Evolutionary conservation across 148 eudicot genomes (phyloP), one percentile per base, ranked within the genome.

Genomic region (Rhododendron henanense): DNA sequence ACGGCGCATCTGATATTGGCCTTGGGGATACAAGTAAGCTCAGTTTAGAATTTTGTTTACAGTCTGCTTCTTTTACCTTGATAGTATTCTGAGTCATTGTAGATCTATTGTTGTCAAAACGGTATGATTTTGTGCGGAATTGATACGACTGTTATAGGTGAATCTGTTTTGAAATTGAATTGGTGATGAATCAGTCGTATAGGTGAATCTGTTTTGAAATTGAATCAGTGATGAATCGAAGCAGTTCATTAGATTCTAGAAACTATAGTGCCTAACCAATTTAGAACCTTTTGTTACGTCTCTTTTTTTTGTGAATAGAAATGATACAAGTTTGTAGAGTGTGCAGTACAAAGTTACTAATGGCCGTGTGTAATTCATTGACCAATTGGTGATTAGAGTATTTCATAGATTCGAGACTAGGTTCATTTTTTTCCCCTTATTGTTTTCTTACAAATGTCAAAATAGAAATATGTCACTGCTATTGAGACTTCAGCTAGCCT

Each of bases 1-100:
- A 94, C 84, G 93, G 93, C 78, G n/a, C 85, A 44, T 79, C 89
- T 44, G 93, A 90, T 84, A 79, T 82, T 61, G 94, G 90, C 85
- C 76, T 81, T 23, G 92, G 88, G 67, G 96, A 95, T 90, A 87
- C 98, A 93, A 91, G 99, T 95, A 97, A 95, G 98, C 88, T n/a
- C 25, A 25, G 75, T 75, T 28, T 8, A 85, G 10, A 74, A 74
- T 28, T 25, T 80, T 18, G 18, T 15, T 79, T 21, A 31, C 39
- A 14, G 21, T 33, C 76, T 31, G 19, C 76, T 33, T 28, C 3
- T 25, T 67, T n/a, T 67, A 9, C 74, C 74, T n/a, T 25, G 74
- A 25, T 11, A 11, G 74, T 67, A 2, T 25, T 67, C 31, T 65
- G 28, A 11, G 33, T 67, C 10, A 25, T 25, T 67, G 13, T 67